Base-by-base conservation (phyloP, 164 flowering plant genomes). In the Magnolia kwangsiensis region DNA sequence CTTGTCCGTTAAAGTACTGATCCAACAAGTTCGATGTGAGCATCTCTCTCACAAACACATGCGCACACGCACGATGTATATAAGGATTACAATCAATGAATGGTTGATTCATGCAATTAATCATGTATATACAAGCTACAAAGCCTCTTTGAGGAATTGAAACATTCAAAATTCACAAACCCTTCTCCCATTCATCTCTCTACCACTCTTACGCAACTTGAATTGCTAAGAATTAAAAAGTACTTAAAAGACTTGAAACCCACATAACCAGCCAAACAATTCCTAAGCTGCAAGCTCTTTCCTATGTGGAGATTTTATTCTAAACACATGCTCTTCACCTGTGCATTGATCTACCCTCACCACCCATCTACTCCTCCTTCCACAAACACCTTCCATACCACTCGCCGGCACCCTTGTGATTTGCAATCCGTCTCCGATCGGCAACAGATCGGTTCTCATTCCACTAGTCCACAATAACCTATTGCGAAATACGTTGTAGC, bases 321-420 rank as follows among this genome's bases (percentile, higher is more conserved):
- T 84, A 63, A 84, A 91, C 10, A 92, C 92, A 84, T 93, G 96
- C 72, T 93, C 96, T 85, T 94, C 98, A 1, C 97, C 98, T 0
- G 98, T 94, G 76, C 85, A 86, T 45, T 87, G 77, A 74, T 94
- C 97, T 7, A 94, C 87, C 72, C 78, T 87, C 13, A 91, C 90
- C 76, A 91, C 81, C 98, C 98, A 94, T 8, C 75, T 85, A 75
- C 93, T 87, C 84, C 61, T 85, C 84, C 80, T 87, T 49, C 7
- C 24, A 69, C 74, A 74, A 65, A 76, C 58, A 71, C 58, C n/a
- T 19, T 1, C 63, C 72, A 73, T 72, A 3, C 63, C 64, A 20
- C 20, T 69, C 4, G 77, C 83, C 27, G 74, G 67, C 8, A 89
- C 74, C 80, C 89, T 87, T 0, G 87, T 88, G 69, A 90, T 83